Evolutionary conservation across 805 yeast genomes (phyloP).

Genomic region (Metschnikowia gelsemii): DNA sequence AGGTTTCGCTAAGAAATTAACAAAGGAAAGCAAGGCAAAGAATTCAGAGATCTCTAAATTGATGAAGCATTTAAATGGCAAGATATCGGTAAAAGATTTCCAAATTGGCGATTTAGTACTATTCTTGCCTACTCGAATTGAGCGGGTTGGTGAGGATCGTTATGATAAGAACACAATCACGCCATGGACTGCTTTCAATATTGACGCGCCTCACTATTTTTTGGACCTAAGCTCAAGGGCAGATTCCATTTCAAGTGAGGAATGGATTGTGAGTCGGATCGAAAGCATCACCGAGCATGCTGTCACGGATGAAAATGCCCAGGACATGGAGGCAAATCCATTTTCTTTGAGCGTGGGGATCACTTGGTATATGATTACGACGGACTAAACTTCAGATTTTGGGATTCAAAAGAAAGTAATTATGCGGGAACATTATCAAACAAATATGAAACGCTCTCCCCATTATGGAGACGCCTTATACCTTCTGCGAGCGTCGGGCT

Average conservation of each 20-base stretch:
- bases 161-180: slow-evolving; percentile 22
- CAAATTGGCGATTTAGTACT: slow-evolving; percentile 74
- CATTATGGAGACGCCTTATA: slow-evolving; percentile 90
- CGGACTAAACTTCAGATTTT: not conserved
- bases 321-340: slow-evolving; percentile 51
- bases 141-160: slow-evolving; percentile 23
- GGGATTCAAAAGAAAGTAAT: not conserved
- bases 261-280: slow-evolving; percentile 82
- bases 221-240: slow-evolving; percentile 45
- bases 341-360: slow-evolving; percentile 61
- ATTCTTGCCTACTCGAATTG: slow-evolving; percentile 74
- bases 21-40: slow-evolving; percentile 62
- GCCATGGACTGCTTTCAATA: slow-evolving; percentile 95
- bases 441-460: slow-evolving; percentile 88
- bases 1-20: slow-evolving; percentile 78
- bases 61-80: slow-evolving; percentile 24
- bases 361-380: slow-evolving; percentile 50
- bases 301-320: slow-evolving; percentile 47
- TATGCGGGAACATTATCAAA: slow-evolving; percentile 57
- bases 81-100: slow-evolving; percentile 68
- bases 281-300: slow-evolving; percentile 51
- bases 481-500: slow-evolving; percentile 90
- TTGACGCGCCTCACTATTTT: slow-evolving; percentile 83
- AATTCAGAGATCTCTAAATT: slow-evolving; percentile 46
- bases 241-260: slow-evolving; percentile 38